Base-by-base conservation (phyloP, 768 basidiomycete genomes). In the Pilatotrama ljubarskyi region DNA sequence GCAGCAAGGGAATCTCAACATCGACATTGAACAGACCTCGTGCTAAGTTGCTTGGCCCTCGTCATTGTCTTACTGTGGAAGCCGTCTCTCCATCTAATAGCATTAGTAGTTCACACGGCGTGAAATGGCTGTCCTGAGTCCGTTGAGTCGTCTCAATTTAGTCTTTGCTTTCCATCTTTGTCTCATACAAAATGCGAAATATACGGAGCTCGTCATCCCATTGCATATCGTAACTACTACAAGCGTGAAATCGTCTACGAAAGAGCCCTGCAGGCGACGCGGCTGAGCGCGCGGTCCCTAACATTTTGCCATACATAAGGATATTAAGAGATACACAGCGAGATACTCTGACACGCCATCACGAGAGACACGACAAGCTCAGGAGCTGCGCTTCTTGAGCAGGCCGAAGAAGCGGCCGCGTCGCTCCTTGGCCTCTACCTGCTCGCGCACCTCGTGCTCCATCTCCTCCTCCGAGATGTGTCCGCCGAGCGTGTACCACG, bases 401-500 rank as follows among this genome's bases (percentile, higher is more conserved):
- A 73, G 61, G 13, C 72, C 71, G 50, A 84, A 84, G 50, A 84
- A 75, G 50, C 73, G 74, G 9, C 82, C 78, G 52, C 77, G 77
- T 55, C 73, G 74, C 60, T 76, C 80, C 76, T 90, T 93, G 54
- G 75, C 79, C 25, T 80, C 86, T 10, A 87, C 74, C 55, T 79
- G 75, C 63, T 75, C 73, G 63, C 80, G 75, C 53, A 82, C 84
- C 73, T 92, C 90, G 18, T 81, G 77, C 70, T 93, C 92, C 36
- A 92, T 80, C 76, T 96, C 94, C 64, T 86, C 86, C 41, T 93
- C 93, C 44, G 88, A 82, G 60, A 91, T 77, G 57, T 75, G 75
- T 5, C 83, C 84, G n/a, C 92, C 91, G 46, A 86, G 76, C 37
- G 88, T 76, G 74, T 98, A 98, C 93, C 95, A 98, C 38, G 85